Percentiles rank a stretch among this genome's conserved stretches.
Conservation (phyloP, 2,329 filamentous ascomycete species). For the Colletotrichum sansevieriae region DNA sequence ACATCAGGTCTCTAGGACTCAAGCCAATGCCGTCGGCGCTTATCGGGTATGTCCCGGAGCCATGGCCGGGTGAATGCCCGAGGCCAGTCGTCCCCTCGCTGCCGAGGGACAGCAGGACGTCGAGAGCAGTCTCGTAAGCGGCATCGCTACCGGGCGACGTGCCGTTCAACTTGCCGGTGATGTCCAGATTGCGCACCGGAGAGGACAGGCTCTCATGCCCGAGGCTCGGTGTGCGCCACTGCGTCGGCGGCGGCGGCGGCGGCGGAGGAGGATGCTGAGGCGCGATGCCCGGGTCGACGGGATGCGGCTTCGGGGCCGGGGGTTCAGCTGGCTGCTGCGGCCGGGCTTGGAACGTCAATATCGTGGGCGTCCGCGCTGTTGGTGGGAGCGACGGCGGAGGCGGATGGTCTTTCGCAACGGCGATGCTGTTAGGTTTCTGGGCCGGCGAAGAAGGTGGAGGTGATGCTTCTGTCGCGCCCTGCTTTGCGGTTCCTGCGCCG, state of each 20-base stretch:
- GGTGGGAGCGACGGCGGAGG: neutral
- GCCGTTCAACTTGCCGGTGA: neutral
- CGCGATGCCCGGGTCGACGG: slow-evolving; percentile 22
- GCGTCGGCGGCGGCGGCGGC: neutral
- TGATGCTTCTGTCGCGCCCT: neutral
- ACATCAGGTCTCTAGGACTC: slow-evolving; percentile 28
- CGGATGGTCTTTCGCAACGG: neutral
- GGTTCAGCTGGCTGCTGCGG: neutral
- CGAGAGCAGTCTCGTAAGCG: slow-evolving; percentile 51
- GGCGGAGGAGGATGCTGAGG: neutral
- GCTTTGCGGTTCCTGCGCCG: slow-evolving; percentile 3
- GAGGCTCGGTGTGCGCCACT: slow-evolving; percentile 30
- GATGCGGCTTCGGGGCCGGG: slow-evolving; percentile 3
- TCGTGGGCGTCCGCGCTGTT: neutral
- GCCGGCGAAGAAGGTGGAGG: neutral
- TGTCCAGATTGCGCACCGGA: slow-evolving; percentile 16
- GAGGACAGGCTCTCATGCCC: slow-evolving; percentile 17
- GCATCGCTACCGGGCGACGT: slow-evolving; percentile 19
- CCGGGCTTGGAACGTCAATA: slow-evolving; percentile 17
- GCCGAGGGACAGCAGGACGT: slow-evolving; percentile 52
- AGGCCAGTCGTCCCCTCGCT: slow-evolving; percentile 39
- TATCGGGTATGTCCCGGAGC: neutral
- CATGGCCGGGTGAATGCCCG: slow-evolving; percentile 3
- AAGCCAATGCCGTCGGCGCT: neutral
- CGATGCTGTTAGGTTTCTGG: neutral